A percentile compares a stretch with the other conserved stretches of the same genome.
phyloP scores from a whole-genome alignment of 1,284 basidiomycete species.

The Ustilago cynodontis region DNA sequence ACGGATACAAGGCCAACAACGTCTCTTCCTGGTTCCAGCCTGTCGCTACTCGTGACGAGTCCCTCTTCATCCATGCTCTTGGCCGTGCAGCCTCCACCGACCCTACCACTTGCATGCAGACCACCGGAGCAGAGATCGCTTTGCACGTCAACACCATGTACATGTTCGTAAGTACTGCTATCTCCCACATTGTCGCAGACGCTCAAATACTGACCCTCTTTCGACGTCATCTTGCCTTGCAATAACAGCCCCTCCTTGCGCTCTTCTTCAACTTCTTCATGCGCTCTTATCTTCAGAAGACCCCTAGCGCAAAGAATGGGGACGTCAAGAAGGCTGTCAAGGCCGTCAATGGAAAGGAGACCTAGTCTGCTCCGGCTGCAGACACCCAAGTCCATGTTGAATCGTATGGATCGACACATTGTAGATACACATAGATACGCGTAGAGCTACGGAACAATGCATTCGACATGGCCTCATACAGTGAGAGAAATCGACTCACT shows the following conservation, averaged over 20 bases:
- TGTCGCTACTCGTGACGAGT: slow-evolving; percentile 5
- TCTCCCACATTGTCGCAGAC: too few species aligned
- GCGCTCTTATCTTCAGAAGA: slow-evolving; percentile 49
- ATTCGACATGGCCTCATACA: too few species aligned
- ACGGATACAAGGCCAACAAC: slow-evolving; percentile 22
- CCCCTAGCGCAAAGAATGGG: slow-evolving; percentile 6
- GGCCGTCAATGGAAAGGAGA: neutral
- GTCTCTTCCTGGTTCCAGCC: slow-evolving; percentile 24
- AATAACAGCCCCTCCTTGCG: slow-evolving; percentile 52
- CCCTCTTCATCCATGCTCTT: slow-evolving; percentile 35
- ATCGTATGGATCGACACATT: neutral
- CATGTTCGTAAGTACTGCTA: slow-evolving; percentile 53
- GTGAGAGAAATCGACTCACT: too few species aligned
- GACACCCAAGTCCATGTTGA: neutral
- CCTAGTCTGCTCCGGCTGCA: neutral
- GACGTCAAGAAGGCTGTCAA: neutral
- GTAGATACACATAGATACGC: neutral
- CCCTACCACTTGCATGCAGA: slow-evolving; percentile 53
- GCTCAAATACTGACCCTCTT: neutral
- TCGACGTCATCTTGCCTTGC: neutral
- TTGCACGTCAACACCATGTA: slow-evolving; percentile 63
- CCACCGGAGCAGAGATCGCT: slow-evolving; percentile 53
- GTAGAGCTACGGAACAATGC: too few species aligned
- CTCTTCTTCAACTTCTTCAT: slow-evolving; percentile 65
- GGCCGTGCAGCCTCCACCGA: slow-evolving; percentile 27